Conservation (phyloP, 2,329 filamentous ascomycete species). For the Ascochyta koolunga region DNA sequence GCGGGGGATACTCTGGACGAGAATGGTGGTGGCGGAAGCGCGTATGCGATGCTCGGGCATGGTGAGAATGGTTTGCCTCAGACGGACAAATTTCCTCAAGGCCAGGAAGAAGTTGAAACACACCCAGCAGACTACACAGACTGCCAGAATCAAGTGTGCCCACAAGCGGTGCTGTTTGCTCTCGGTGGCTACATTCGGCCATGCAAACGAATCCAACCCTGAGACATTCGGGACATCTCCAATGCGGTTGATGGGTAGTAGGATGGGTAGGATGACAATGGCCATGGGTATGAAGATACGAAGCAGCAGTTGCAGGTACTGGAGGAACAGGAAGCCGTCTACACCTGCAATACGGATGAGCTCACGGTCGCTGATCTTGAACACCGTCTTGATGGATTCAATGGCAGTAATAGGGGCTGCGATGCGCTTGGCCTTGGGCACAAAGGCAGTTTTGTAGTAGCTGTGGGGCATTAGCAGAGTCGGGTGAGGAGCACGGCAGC, state of each 20-base stretch:
- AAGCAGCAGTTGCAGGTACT: conserved; percentile 83
- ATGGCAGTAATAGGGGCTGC: conserved; percentile 43
- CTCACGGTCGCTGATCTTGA: conserved; percentile 75
- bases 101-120: conserved; percentile 88
- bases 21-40: conserved; percentile 92
- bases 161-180: conserved; percentile 73
- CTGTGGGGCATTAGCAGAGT: conserved; percentile 29
- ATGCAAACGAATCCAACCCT: conserved; percentile 77
- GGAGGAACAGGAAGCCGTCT: conserved; percentile 96
- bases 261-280: conserved; percentile 77
- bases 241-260: conserved; percentile 82
- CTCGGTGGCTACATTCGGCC: conserved; percentile 76
- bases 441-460: conserved; percentile 48
- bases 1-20: conserved; percentile 86
- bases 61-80: conserved; percentile 92
- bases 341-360: conserved; percentile 95
- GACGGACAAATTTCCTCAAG: conserved; percentile 83
- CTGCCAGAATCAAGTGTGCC: conserved; percentile 81
- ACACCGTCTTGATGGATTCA: conserved; percentile 56
- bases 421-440: conserved; percentile 44
- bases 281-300: conserved; percentile 91
- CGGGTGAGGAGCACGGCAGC: too few species aligned
- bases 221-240: conserved; percentile 63
- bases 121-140: conserved; percentile 80
- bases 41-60: conserved; percentile 92